Evolutionary conservation across 805 yeast genomes (phyloP).

Genomic region (Candida easanensis): DNA sequence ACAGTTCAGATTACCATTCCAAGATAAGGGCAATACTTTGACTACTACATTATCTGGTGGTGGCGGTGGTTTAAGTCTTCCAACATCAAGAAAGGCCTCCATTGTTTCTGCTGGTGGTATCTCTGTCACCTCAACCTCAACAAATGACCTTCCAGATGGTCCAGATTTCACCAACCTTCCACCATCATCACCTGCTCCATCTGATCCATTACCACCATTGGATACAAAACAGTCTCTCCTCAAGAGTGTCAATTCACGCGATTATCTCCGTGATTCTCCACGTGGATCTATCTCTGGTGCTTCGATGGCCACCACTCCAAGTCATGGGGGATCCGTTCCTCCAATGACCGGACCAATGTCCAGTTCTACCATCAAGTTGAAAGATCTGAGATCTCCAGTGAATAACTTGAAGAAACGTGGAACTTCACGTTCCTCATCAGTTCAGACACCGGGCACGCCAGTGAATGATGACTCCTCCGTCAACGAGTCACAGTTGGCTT

Average conservation of each 20-base stretch:
- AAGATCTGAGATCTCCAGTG: slow-evolving; percentile 21
- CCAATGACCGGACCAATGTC: background rate
- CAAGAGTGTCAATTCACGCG: slow-evolving; percentile 16
- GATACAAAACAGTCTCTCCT: slow-evolving; percentile 12
- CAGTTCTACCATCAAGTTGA: slow-evolving; percentile 16
- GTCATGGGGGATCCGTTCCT: background rate
- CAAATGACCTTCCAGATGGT: slow-evolving; percentile 28
- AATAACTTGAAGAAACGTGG: slow-evolving; percentile 18
- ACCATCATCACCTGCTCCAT: slow-evolving; percentile 55
- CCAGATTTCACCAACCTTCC: slow-evolving; percentile 41
- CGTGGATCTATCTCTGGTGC: slow-evolving; percentile 44
- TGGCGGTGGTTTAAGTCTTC: slow-evolving; percentile 12
- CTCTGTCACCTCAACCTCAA: slow-evolving; percentile 26
- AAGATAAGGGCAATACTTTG: slow-evolving; percentile 36
- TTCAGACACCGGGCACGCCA: slow-evolving; percentile 4
- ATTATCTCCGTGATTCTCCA: slow-evolving; percentile 36
- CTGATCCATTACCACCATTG: slow-evolving; percentile 42
- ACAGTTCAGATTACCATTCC: slow-evolving; percentile 68
- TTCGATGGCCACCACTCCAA: slow-evolving; percentile 4
- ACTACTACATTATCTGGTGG: slow-evolving; percentile 11
- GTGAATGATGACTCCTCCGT: slow-evolving; percentile 18
- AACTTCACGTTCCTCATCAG: slow-evolving; percentile 21
- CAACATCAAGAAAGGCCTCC: slow-evolving; percentile 38
- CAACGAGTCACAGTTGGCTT: slow-evolving; percentile 18
- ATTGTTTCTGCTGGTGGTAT: slow-evolving; percentile 33